Base-by-base conservation (phyloP, 176 grass and related monocot species). In the Pharus latifolius region DNA sequence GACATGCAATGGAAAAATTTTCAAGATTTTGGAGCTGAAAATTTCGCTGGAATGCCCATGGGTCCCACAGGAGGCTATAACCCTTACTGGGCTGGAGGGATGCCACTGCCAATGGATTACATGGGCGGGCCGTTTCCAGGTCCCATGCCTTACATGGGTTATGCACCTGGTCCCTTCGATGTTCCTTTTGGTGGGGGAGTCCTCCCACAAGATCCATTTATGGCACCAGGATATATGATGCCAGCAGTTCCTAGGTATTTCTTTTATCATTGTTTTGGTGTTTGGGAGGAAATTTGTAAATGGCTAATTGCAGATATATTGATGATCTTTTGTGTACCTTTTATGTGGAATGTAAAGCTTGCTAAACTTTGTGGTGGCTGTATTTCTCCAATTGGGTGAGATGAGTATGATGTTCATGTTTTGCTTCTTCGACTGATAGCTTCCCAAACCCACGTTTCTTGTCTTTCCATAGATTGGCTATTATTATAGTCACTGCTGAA, bases 131-230 rank as follows among this genome's bases (percentile, higher is more conserved):
- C 84, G 34, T 91, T 94, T 72, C 75, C 73, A 27, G 87, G 84
- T 51, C 87, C 90, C 59, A 79, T 99, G 84, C 87, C 87, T 56
- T 94, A 83, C 58, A 83, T 99, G 79, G 79, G 87, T 75, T 89
- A 88, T 79, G 70, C 84, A 69, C 90, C 90, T 29, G 90, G 64
- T 34, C 90, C 90, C 51, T 96, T 90, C 42, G 87, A 88, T 17
- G 70, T 68, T 57, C 84, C 87, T 57, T 91, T 91, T 69, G 63
- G 73, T 70, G 89, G 74, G 19, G 85, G 65, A 30, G 80, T 92
- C 26, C 69, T 90, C 34, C 87, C 83, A 20, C 96, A 87, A 46
- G 96, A 99, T 88, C 90, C 84, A 69, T 99, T 99, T 85, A 84
- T 90, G 71, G 73, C 79, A 13, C 96, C 79, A 44, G 77, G 61